These are phyloP conservation scores for Celoporthe dispersa DNA, from an alignment of 2,329 filamentous ascomycete genomes.

Conservation along the genomic window DNA sequence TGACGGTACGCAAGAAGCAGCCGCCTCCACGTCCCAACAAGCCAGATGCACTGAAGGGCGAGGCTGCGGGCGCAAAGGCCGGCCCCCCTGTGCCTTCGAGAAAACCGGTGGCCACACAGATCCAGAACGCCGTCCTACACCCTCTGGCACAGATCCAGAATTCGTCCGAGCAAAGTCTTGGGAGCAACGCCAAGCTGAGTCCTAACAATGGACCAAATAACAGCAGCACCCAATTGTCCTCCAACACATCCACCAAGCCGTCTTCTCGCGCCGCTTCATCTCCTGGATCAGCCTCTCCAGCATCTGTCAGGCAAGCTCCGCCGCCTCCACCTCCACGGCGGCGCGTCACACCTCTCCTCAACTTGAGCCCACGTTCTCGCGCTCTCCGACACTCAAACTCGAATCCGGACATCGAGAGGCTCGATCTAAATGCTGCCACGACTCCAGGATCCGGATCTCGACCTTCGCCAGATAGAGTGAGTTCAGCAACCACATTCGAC, in stretches of 20 bases:
- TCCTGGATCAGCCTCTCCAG: slow-evolving; percentile 21
- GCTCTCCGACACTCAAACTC: slow-evolving; percentile 43
- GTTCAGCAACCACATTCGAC: slow-evolving; percentile 26
- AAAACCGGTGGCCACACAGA: slow-evolving; percentile 37
- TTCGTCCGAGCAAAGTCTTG: slow-evolving; percentile 41
- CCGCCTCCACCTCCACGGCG: slow-evolving; percentile 55
- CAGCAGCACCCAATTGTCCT: slow-evolving; percentile 29
- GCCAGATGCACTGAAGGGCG: slow-evolving; percentile 57
- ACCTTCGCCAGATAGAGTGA: slow-evolving; percentile 19
- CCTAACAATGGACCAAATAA: slow-evolving; percentile 20
- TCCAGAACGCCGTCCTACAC: slow-evolving; percentile 38
- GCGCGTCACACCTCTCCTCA: slow-evolving; percentile 46
- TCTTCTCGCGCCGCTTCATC: slow-evolving; percentile 16
- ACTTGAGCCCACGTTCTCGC: slow-evolving; percentile 39
- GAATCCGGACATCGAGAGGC: slow-evolving; percentile 40
- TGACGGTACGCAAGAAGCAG: slow-evolving; percentile 41
- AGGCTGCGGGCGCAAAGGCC: slow-evolving; percentile 40
- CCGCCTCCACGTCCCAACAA: slow-evolving; percentile 61
- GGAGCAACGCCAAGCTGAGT: slow-evolving; percentile 30
- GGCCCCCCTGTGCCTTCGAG: slow-evolving; percentile 42
- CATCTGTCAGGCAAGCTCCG: slow-evolving; percentile 34
- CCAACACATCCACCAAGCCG: slow-evolving; percentile 25
- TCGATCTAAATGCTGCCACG: slow-evolving; percentile 38
- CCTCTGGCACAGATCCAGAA: slow-evolving; percentile 49
- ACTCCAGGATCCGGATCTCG: slow-evolving; percentile 34